Percentiles rank a stretch among this genome's conserved stretches.
Evolutionary conservation across 2,329 filamentous ascomycete genomes (phyloP).

Genomic region (Neoascochyta sp.): DNA sequence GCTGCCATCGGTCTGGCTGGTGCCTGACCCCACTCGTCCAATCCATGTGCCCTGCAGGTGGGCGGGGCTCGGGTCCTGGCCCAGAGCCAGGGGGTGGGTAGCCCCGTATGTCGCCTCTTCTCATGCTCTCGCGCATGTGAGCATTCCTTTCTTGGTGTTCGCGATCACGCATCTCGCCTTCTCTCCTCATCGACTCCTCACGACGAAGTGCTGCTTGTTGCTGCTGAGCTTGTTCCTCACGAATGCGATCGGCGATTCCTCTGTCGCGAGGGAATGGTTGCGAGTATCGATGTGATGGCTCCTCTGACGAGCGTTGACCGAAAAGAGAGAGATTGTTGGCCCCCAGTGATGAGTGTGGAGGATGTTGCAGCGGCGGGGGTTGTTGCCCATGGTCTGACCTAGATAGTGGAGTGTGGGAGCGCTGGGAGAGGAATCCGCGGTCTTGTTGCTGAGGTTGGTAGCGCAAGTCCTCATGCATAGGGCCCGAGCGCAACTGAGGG

Average conservation of each 20-base stretch:
- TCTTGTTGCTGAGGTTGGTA: slow-evolving; percentile 28
- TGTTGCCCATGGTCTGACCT: slow-evolving; percentile 27
- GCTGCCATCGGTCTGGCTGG: slow-evolving; percentile 18
- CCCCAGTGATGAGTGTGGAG: slow-evolving; percentile 29
- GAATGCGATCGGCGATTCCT: slow-evolving; percentile 27
- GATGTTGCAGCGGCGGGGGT: slow-evolving; percentile 29
- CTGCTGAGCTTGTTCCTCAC: slow-evolving; percentile 29
- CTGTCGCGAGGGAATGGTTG: slow-evolving; percentile 23
- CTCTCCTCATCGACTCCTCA: slow-evolving; percentile 22
- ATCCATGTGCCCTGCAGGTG: slow-evolving; percentile 15
- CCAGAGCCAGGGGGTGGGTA: slow-evolving; percentile 13
- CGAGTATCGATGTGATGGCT: slow-evolving; percentile 21
- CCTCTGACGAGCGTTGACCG: slow-evolving; percentile 27
- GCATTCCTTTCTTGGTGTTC: slow-evolving; percentile 18
- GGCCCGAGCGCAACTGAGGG: slow-evolving; percentile 17
- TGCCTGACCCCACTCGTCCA: slow-evolving; percentile 20
- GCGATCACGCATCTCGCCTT: slow-evolving; percentile 19
- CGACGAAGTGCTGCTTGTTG: slow-evolving; percentile 20
- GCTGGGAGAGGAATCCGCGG: slow-evolving; percentile 25
- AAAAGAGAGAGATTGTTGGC: slow-evolving; percentile 24
- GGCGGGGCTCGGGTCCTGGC: slow-evolving; percentile 10
- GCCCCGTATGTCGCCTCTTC: slow-evolving; percentile 15
- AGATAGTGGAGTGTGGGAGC: slow-evolving; percentile 35
- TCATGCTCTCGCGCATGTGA: slow-evolving; percentile 18
- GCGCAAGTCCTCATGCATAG: slow-evolving; percentile 27